A percentile compares a stretch with the other conserved stretches of the same genome.
Evolutionary conservation across 192 early-diverging fungal genomes (phyloP).

Genomic region (Lobulomyces angularis): DNA sequence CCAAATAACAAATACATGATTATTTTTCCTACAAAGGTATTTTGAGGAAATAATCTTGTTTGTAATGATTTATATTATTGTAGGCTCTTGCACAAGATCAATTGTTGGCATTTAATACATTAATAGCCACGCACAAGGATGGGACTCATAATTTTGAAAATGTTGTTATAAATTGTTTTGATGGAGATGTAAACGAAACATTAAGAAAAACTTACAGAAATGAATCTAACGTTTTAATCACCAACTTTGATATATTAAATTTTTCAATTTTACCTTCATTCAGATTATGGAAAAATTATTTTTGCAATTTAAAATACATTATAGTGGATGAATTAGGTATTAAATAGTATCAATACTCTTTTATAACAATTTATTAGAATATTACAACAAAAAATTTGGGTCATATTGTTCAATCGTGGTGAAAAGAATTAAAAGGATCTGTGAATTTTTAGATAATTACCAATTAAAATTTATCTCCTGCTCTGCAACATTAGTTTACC

Average conservation of each 20-base stretch:
- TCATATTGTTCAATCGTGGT: constrained; percentile 52
- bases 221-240: constrained; percentile 52
- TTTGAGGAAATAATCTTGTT: not conserved
- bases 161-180: too few relatives aligned
- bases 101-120: constrained; percentile 25
- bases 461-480: constrained; percentile 33
- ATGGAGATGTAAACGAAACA: too few relatives aligned
- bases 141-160: too few relatives aligned
- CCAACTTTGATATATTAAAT: constrained; percentile 77
- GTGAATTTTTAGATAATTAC: constrained; percentile 27
- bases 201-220: constrained; percentile 9
- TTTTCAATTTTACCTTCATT: constrained; percentile 47
- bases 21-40: constrained; percentile 65
- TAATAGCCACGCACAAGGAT: too few relatives aligned
- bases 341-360: too few relatives aligned
- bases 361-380: too few relatives aligned
- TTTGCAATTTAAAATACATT: constrained; percentile 38
- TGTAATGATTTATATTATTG: constrained; percentile 1
- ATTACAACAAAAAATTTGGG: constrained; percentile 55
- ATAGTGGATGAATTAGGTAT: constrained; percentile 73
- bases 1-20: constrained; percentile 30
- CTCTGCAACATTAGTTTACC: constrained; percentile 11
- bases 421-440: constrained; percentile 48
- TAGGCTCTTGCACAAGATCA: constrained; percentile 72
- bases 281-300: constrained; percentile 42